These are phyloP conservation scores for Lentinula guzmanii DNA, from an alignment of 768 basidiomycete genomes.

Conservation along the genomic window DNA sequence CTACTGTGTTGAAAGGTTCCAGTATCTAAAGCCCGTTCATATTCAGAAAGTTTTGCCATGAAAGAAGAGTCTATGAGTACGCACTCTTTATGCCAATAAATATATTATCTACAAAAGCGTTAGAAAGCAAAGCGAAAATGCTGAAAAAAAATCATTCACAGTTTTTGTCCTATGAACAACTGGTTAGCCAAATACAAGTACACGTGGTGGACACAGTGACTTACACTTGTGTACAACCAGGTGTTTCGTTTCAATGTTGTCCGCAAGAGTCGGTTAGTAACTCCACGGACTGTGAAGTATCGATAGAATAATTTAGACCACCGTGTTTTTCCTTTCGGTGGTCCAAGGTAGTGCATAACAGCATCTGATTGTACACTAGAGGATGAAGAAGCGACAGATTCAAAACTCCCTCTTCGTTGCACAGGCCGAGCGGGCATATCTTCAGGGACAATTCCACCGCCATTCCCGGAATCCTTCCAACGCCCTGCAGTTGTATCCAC, in stretches of 20 bases:
- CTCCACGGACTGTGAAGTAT: constrained; percentile 44
- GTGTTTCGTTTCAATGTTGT: constrained; percentile 57
- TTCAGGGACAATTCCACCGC: constrained; percentile 45
- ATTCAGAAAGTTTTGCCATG: background rate
- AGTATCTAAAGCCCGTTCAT: constrained; percentile 25
- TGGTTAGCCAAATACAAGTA: background rate
- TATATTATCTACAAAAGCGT: constrained; percentile 40
- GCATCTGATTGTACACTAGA: constrained; percentile 19
- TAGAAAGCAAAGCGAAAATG: background rate
- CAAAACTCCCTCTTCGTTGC: constrained; percentile 16
- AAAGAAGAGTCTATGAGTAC: background rate
- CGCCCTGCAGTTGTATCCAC: constrained; percentile 56
- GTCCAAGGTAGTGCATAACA: constrained; percentile 38
- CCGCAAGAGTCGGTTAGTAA: constrained; percentile 46
- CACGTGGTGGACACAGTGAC: constrained; percentile 13
- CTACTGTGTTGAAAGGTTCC: constrained; percentile 67
- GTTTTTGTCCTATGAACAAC: constrained; percentile 37
- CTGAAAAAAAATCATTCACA: constrained; percentile 27
- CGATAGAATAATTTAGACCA: constrained; percentile 34
- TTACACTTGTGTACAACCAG: constrained; percentile 64
- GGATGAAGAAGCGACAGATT: constrained; percentile 11
- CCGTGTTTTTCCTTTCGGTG: constrained; percentile 22
- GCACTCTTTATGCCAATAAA: constrained; percentile 62
- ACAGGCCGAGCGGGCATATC: constrained; percentile 17
- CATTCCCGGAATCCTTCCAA: constrained; percentile 59